These are phyloP conservation scores for Quambalaria eucalypti DNA, from an alignment of 1,284 basidiomycete genomes.

Conservation along the genomic window DNA sequence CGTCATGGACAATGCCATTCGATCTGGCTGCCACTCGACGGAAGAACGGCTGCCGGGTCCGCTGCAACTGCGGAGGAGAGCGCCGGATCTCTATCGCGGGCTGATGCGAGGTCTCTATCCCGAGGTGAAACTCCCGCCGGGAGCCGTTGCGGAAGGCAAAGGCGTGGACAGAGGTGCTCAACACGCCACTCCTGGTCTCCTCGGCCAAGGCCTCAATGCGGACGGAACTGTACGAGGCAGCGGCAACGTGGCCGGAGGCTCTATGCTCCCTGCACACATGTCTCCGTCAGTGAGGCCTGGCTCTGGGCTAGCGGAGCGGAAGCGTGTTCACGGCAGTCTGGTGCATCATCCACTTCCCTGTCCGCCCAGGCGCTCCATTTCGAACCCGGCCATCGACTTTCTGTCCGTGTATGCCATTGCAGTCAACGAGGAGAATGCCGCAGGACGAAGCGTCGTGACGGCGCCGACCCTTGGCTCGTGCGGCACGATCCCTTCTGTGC, in stretches of 20 bases:
- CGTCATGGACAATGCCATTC: constrained; percentile 90
- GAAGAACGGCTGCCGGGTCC: constrained; percentile 76
- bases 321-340: constrained; percentile 53
- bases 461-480: constrained; percentile 68
- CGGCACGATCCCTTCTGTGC: constrained; percentile 79
- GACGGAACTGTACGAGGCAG: neutral
- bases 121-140: too few species aligned
- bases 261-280: neutral
- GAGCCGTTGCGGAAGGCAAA: too few species aligned
- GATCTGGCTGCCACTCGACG: constrained; percentile 68
- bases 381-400: constrained; percentile 88
- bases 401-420: constrained; percentile 53
- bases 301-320: neutral
- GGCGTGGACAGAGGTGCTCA: too few species aligned
- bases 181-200: neutral
- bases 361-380: constrained; percentile 64
- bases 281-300: too few species aligned
- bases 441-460: constrained; percentile 85
- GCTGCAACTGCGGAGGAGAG: constrained; percentile 48
- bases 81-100: constrained; percentile 55
- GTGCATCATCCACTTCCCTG: constrained; percentile 59
- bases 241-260: neutral
- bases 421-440: constrained; percentile 67
- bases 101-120: constrained; percentile 68
- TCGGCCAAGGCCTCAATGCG: neutral